Base-by-base conservation (phyloP, 1,284 basidiomycete species). In the Sanghuangporus weigelae region DNA sequence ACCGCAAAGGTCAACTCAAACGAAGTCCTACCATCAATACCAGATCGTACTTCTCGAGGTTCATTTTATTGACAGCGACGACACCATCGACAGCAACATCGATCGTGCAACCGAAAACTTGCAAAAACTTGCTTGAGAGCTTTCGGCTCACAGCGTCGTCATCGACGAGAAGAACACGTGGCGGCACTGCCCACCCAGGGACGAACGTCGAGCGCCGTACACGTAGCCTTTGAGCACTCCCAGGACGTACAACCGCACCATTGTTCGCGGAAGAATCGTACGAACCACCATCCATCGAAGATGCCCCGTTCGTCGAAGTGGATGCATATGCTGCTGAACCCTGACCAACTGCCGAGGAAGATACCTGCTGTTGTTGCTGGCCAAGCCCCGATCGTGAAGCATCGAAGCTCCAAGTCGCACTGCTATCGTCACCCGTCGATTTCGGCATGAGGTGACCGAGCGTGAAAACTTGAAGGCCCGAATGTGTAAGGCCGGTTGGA, bases 61-160 rank as follows among this genome's bases (percentile, higher is more conserved):
- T 96, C 93, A 98, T 97, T 83, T 93, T 96, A 72, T 92, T 91
- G 62, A 98, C 93, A 0, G 96, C 96, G 11, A 87, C 87, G n/a
- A 95, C 85, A 0, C 95, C 96, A 75, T 98, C 90, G 44, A 95
- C 93, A 1, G 95, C 96, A 44, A 96, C 92, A 71, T 98, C 95
- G 68, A 93, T 96, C 68, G 89, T 87, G 73, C 95, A 98, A 57
- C 96, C 96, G 75, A 96, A 96, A 56, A 98, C 91, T 76, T 97
- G 91, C 72, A 98, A 75, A 74, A 98, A 97, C 78, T 96, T 97
- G 79, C 87, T 92, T 67, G 90, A 90, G 63, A 98, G 76, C 71
- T 89, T 89, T 60, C 96, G 78, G 73, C 90, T 95, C 26, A 98
- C 93, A 14, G 90, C 91, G 72, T 98, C 96, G 74, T 98, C 96